phyloP scores from a whole-genome alignment of 768 basidiomycete species.

The Kwoniella botswanensis region DNA sequence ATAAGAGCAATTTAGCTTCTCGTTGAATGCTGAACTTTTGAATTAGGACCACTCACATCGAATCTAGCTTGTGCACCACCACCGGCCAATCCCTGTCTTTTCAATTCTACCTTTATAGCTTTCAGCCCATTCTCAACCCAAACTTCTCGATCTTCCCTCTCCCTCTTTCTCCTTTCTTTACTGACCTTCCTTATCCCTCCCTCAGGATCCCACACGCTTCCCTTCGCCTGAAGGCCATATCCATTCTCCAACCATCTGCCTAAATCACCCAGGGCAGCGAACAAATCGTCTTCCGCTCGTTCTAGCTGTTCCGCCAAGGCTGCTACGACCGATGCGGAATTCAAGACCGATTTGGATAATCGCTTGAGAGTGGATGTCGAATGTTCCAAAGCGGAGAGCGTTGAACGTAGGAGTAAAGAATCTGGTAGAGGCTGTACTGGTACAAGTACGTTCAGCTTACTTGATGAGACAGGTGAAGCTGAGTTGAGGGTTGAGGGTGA shows the following conservation, averaged over 20 bases:
- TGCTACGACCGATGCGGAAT: conserved; percentile 17
- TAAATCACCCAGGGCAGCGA: conserved; percentile 40
- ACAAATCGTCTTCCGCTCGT: conserved; percentile 48
- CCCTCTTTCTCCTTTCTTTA: conserved; percentile 42
- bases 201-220: conserved; percentile 38
- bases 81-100: conserved; percentile 46
- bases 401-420: conserved; percentile 44
- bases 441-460: conserved; percentile 3
- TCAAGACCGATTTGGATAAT: conserved; percentile 38
- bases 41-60: conserved; percentile 40
- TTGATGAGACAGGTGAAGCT: background rate
- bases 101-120: conserved; percentile 42
- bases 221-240: conserved; percentile 30
- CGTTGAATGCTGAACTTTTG: too few relatives aligned
- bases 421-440: conserved; percentile 43
- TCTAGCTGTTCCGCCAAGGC: conserved; percentile 44
- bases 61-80: conserved; percentile 45
- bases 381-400: conserved; percentile 43
- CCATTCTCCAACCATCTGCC: conserved; percentile 45
- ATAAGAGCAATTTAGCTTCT: too few relatives aligned
- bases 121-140: conserved; percentile 40
- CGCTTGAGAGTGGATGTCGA: conserved; percentile 43
- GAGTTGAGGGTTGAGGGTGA: conserved; percentile 8
- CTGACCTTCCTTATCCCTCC: conserved; percentile 34
- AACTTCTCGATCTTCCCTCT: conserved; percentile 43